Percentiles rank a stretch among this genome's conserved stretches.
These are phyloP conservation scores for Aspergillus aculeatus DNA, from an alignment of 2,329 filamentous ascomycete genomes.

Conservation along the genomic window DNA sequence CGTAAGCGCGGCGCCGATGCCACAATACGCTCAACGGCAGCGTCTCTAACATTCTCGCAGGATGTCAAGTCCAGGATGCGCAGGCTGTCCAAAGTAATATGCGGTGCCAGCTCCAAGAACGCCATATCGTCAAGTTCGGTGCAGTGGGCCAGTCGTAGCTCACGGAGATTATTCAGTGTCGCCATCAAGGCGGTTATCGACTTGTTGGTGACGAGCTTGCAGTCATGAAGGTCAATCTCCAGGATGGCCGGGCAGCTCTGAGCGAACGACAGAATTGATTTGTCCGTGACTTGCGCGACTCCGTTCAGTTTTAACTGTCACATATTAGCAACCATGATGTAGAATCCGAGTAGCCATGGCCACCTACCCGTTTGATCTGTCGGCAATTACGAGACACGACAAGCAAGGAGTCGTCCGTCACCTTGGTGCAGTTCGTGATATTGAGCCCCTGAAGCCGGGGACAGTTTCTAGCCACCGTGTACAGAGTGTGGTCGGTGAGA, in stretches of 20 bases:
- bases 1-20: constrained; percentile 80
- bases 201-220: constrained; percentile 74
- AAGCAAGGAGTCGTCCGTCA: constrained; percentile 84
- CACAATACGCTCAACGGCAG: constrained; percentile 84
- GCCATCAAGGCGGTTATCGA: constrained; percentile 79
- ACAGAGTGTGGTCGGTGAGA: constrained; percentile 78
- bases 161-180: constrained; percentile 78
- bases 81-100: constrained; percentile 75
- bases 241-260: constrained; percentile 87
- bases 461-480: constrained; percentile 77
- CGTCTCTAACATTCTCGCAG: constrained; percentile 78
- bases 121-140: constrained; percentile 81
- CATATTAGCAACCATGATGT: constrained; percentile 14
- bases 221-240: constrained; percentile 92
- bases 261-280: constrained; percentile 80
- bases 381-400: constrained; percentile 77
- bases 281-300: constrained; percentile 79
- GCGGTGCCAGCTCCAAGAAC: constrained; percentile 72
- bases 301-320: constrained; percentile 87
- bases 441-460: constrained; percentile 86
- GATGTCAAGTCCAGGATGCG: constrained; percentile 93
- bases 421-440: constrained; percentile 77
- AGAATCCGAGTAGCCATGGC: neutral
- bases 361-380: constrained; percentile 77
- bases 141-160: constrained; percentile 84